Base-by-base conservation (phyloP, 2,329 filamentous ascomycete genomes). In the Reticulascus tulasneorum region DNA sequence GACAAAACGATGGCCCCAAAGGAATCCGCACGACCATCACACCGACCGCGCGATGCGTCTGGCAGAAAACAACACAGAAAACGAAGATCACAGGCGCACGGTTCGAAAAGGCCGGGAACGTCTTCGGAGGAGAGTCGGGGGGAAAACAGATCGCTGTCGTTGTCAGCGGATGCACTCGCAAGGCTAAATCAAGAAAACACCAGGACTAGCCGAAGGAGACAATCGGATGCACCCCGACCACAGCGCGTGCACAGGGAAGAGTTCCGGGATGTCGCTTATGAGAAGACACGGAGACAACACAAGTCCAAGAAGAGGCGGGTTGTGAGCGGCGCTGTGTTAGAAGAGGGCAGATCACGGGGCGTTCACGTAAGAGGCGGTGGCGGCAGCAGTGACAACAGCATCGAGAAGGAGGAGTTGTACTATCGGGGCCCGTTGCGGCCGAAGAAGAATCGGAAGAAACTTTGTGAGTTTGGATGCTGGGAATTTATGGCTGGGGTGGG, bases 251-350 rank as follows among this genome's bases (percentile, higher is more conserved):
- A 33, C 37, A 50, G 28, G 35, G 51, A 44, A 39, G 57, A 35
- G 42, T 50, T 40, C 47, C 50, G 23, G 33, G 52, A 42, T 42
- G 48, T 34, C 44, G 49, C 35, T 47, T 62, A 42, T 40, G 29
- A 59, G 21, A 49, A 53, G 28, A 55, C 62, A 9, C 55, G 60
- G 25, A 65, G 48, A 44, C 58, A 56, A 11, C 54, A 53, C 34
- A 61, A 62, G 32, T 58, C 58, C 26, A 72, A 70, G 46, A 77
- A 78, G 52, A 71, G 70, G 38, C 66, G 84, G 42, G 68, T 85
- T n/a, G 80, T 84, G 15, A 87, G 83, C 44, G 83, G 82, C 15
- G 79, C 80, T 0, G 62, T 83, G 13, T 64, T 84, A 47, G 84
- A 87, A 51, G 83, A 87, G 55, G 83, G 82, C 1, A 60, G 65